Evolutionary conservation across 306 rosid genomes (phyloP).

Genomic region (Prosopis cineraria): DNA sequence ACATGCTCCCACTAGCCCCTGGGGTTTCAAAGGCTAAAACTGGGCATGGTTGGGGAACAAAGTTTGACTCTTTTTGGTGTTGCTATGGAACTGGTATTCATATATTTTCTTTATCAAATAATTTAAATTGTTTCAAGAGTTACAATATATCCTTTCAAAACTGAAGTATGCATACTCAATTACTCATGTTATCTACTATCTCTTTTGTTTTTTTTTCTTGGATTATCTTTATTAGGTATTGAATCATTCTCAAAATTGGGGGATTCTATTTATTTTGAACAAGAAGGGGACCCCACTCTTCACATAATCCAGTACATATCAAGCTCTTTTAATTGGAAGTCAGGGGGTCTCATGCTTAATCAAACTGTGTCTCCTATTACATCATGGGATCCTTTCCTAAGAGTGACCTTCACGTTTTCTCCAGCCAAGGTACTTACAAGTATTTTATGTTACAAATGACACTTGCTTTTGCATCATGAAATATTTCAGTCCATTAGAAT

Average conservation of each 20-base stretch:
- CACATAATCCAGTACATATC: background rate
- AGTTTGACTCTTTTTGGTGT: background rate
- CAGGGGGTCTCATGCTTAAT: background rate
- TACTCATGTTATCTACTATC: background rate
- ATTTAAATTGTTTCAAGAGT: background rate
- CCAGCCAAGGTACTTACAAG: background rate
- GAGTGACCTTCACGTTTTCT: background rate
- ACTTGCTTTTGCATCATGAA: background rate
- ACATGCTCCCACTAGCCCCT: background rate
- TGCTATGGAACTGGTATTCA: conserved; percentile 1
- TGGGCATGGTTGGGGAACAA: background rate
- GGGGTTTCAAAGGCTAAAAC: background rate
- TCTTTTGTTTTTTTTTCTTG: background rate
- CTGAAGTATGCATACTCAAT: no score
- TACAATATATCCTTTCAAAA: background rate
- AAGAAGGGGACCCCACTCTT: background rate
- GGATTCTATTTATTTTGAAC: background rate
- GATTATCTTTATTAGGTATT: background rate
- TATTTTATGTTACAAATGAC: background rate
- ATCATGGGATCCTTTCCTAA: background rate
- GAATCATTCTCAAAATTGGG: conserved; percentile 5
- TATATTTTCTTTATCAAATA: background rate
- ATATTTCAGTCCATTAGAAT: background rate
- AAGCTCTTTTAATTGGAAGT: conserved; percentile 2
- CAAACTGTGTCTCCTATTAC: background rate